A percentile compares a stretch with the other conserved stretches of the same genome.
Evolutionary conservation across 192 early-diverging fungal species (phyloP).

Genomic region (Chytriomyces hyalinus): DNA sequence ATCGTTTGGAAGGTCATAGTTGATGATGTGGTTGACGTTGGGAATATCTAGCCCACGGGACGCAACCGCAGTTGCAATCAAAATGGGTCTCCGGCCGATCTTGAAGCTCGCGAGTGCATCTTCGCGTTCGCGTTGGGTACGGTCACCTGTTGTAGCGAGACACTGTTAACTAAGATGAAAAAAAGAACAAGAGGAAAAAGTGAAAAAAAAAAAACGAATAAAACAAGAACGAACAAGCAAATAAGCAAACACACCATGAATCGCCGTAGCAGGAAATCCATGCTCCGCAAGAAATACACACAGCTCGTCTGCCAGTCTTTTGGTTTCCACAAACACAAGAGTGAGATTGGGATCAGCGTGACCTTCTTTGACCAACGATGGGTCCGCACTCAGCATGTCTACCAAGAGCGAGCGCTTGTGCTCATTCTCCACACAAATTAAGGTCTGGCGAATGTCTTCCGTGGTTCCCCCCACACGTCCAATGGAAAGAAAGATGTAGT

Average conservation of each 20-base stretch:
- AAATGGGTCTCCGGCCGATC: constrained; percentile 70
- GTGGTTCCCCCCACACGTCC: constrained; percentile 92
- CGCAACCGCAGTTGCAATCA: constrained; percentile 98
- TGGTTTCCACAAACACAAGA: constrained; percentile 97
- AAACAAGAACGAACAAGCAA: background rate
- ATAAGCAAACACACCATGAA: constrained; percentile 71
- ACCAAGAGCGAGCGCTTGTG: constrained; percentile 90
- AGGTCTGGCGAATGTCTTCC: constrained; percentile 92
- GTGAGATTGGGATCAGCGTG: constrained; percentile 71
- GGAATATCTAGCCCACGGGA: constrained; percentile 93
- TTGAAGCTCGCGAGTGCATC: constrained; percentile 87
- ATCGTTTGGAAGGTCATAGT: constrained; percentile 81
- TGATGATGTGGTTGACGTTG: constrained; percentile 85
- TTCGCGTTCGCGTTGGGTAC: constrained; percentile 94
- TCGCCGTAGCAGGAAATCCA: constrained; percentile 89
- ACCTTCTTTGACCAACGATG: constrained; percentile 29
- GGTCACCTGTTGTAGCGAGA: constrained; percentile 68
- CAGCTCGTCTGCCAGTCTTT: constrained; percentile 88
- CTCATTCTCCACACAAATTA: constrained; percentile 91
- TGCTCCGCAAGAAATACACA: constrained; percentile 76
- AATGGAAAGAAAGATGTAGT: constrained; percentile 80
- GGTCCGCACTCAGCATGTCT: constrained; percentile 69
- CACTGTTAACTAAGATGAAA: background rate
- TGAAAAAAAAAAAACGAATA: too few species aligned
- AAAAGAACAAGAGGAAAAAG: too few species aligned